Base-by-base conservation (phyloP, 768 basidiomycete species). In the Serendipita sp. region DNA sequence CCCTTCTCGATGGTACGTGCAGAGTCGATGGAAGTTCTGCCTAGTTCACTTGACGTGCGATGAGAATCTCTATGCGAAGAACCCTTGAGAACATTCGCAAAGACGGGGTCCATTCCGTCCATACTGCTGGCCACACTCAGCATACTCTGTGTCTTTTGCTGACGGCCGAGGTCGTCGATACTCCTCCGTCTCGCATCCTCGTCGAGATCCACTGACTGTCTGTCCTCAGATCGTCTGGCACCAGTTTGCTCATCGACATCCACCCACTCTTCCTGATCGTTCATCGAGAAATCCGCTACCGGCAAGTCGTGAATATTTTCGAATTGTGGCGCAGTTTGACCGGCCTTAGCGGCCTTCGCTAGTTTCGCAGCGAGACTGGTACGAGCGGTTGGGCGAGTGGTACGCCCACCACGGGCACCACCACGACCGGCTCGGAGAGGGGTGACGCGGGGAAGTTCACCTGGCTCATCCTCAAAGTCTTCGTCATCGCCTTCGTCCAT, bases 101-200 rank as follows among this genome's bases (percentile, higher is more conserved):
- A 93, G 0, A 76, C 80, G 8, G 92, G 91, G 67, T 92, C 91
- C 86, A 93, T 89, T 48, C 89, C 89, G 65, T 92, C 89, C 3
- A 89, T 80, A 69, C 85, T 88, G 3, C 81, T 81, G 41, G 30
- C 37, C 16, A 60, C 34, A 35, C 56, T 60, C 34, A 65, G n/a
- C 46, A 38, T 54, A 48, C 47, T 65, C 64, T 65, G 46, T 18
- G 37, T 47, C 46, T 24, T 37, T 28, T 30, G 47, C 45, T 18
- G 30, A 15, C 64, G 13, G 8, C 47, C 64, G 48, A 47, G 24
- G 63, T 34, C 15, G 44, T 24, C 63, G 38, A 24, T 34, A 13
- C 41, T 41, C 13, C 41, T 41, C 41, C 41, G 41, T 41, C 41
- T 41, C 5, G 44, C 16, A 47, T 30, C 46, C 18, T 41, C 28